These are phyloP conservation scores for Erucastrum elatum DNA, from an alignment of 345 rosid genomes.

Conservation along the genomic window DNA sequence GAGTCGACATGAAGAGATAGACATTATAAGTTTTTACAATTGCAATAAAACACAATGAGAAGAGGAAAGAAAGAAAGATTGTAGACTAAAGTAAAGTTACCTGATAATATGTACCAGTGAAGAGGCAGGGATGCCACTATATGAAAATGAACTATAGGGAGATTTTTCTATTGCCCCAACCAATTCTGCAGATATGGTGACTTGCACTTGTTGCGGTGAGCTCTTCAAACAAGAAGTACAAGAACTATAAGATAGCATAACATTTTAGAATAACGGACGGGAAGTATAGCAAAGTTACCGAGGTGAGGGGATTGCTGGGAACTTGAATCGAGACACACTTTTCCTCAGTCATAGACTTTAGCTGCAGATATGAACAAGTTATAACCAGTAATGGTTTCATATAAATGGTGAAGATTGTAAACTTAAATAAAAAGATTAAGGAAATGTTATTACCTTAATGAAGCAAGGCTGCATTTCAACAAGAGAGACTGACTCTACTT, in stretches of 20 bases:
- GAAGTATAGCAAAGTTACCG: constrained; percentile 50
- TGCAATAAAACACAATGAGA: background rate
- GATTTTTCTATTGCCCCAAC: constrained; percentile 83
- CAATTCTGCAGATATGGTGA: constrained; percentile 81
- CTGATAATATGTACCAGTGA: constrained; percentile 70
- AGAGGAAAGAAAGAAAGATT: constrained; percentile 24
- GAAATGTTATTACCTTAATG: constrained; percentile 61
- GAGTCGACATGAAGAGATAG: constrained; percentile 16
- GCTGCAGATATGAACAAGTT: constrained; percentile 52
- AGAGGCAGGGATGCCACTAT: constrained; percentile 67
- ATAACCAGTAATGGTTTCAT: background rate
- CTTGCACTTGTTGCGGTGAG: constrained; percentile 61
- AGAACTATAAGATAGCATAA: constrained; percentile 18
- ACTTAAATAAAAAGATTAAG: background rate
- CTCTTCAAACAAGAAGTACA: constrained; percentile 49
- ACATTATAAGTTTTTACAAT: background rate
- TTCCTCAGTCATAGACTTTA: constrained; percentile 60
- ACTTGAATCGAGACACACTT: constrained; percentile 69
- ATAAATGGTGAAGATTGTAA: background rate
- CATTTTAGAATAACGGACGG: constrained; percentile 2
- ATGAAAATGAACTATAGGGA: constrained; percentile 68
- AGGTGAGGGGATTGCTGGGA: constrained; percentile 57
- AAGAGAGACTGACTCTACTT: constrained; percentile 61
- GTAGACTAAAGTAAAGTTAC: constrained; percentile 54
- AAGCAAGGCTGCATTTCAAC: constrained; percentile 78